These are phyloP conservation scores for Naumovozyma dairenensis DNA, from an alignment of 805 yeast species.

Conservation along the genomic window DNA sequence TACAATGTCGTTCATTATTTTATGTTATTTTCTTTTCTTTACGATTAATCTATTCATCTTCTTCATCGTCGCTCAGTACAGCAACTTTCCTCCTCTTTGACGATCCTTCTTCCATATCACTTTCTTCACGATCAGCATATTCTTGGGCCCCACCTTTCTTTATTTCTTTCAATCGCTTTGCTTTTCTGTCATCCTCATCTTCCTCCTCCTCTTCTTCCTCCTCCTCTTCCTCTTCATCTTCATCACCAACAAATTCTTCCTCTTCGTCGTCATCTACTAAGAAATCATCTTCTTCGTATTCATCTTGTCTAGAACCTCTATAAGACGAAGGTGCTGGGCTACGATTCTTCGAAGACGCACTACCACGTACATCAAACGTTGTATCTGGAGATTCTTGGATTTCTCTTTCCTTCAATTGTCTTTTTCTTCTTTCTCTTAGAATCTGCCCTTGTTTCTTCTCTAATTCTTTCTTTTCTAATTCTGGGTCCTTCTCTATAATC, in stretches of 20 bases:
- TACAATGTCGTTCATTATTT: no score
- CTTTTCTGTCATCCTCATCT: conserved; percentile 44
- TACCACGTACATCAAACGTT: conserved; percentile 14
- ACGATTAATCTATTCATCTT: conserved; percentile 35
- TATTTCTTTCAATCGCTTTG: conserved; percentile 46
- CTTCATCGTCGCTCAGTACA: conserved; percentile 26
- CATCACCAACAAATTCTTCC: conserved; percentile 19
- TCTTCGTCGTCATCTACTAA: conserved; percentile 31
- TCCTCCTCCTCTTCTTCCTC: conserved; percentile 33
- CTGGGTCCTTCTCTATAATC: conserved; percentile 50
- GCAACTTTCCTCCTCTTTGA: conserved; percentile 24
- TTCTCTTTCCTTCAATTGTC: conserved; percentile 47
- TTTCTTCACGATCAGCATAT: conserved; percentile 31
- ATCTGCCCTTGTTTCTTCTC: conserved; percentile 60
- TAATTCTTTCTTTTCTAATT: conserved; percentile 52
- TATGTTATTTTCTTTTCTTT: no score
- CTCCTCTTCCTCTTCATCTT: conserved; percentile 21
- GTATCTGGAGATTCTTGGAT: conserved; percentile 35
- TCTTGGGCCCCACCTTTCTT: conserved; percentile 48
- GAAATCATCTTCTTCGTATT: conserved; percentile 29
- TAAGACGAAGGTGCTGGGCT: conserved; percentile 4
- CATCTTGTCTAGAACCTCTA: conserved; percentile 17
- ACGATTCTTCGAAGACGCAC: conserved; percentile 3
- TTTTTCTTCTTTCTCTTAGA: conserved; percentile 57
- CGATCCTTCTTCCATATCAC: conserved; percentile 26